Evolutionary conservation across 176 grass and related monocot species (phyloP), one percentile per base, ranked within the genome.

Genomic region (Elaeis guineensis): DNA sequence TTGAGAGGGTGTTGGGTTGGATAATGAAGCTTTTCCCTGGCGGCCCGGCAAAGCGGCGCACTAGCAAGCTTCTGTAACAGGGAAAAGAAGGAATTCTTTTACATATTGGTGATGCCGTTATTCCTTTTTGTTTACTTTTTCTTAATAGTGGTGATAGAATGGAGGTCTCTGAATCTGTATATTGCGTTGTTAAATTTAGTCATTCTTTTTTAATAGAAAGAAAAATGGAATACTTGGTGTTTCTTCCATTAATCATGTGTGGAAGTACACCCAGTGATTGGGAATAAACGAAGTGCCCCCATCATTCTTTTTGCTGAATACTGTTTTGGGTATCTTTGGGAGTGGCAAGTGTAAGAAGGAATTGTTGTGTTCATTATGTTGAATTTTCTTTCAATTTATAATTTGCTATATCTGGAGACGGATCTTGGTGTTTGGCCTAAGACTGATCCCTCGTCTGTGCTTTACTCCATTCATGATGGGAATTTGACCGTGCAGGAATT

Each of bases 81-180:
- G 52, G n/a, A 18, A 18, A 53, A 53, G 51, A 16, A 17, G n/a
- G 17, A 53, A 53, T 16, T 53, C n/a, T 18, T 3, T 51, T 17
- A 6, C 51, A 53, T 53, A 18, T 4, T 4, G 51, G n/a, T 18
- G n/a, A 35, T 9, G 7, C 32, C 8, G 6, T 18, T 35, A 18
- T 17, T 61, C 6, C 35, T 2, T 30, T 6, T 9, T 30, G 3
- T 28, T 19, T 11, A 29, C n/a, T 11, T 55, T 55, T 12, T 49
- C 9, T 48, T 14, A 11, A 55, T 19, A 5, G 8, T 63, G 19
- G 19, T 49, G 14, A 49, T 21, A 63, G 11, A 49, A 9, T 21
- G n/a, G 18, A 63, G 30, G 35, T 63, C n/a, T 63, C 18, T 20
- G 21, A 63, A 35, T 20, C 18, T 63, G 60, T 63, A 63, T 39